Conservation (phyloP, 192 early-diverging fungal genomes). For the Coemansia aciculifera region DNA sequence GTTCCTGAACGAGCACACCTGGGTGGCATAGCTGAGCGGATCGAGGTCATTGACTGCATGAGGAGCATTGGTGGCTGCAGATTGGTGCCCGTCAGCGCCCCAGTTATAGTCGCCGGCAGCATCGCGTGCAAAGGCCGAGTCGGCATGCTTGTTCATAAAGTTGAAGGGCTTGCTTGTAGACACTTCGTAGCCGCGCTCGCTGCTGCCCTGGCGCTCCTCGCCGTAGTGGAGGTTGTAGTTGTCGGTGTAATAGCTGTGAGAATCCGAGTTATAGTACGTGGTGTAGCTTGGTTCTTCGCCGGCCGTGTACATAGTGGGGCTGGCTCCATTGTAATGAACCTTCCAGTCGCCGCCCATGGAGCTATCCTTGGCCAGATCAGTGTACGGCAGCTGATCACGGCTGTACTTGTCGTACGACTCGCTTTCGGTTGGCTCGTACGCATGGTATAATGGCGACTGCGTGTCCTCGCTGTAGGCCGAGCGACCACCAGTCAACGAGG, state of each 20-base stretch:
- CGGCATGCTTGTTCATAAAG: conserved; percentile 43
- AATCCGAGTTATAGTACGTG: conserved; percentile 14
- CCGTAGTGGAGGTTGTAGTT: conserved; percentile 5
- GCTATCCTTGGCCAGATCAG: conserved; percentile 13
- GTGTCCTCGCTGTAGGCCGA: conserved; percentile 14
- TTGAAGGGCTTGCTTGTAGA: conserved; percentile 33
- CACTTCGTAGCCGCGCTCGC: conserved; percentile 9
- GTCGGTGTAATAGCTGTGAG: conserved; percentile 8
- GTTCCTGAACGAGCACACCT: conserved; percentile 33
- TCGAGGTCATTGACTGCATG: conserved; percentile 51
- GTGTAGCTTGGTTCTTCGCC: conserved; percentile 18
- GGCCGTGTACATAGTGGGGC: conserved; percentile 28
- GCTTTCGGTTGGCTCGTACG: conserved; percentile 14
- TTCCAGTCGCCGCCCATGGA: conserved; percentile 21
- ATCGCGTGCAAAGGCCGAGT: conserved; percentile 38
- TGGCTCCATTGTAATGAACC: conserved; percentile 25
- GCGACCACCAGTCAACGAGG: conserved; percentile 11
- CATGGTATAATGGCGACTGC: conserved; percentile 18
- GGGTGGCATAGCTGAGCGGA: conserved; percentile 50
- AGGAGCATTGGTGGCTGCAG: conserved; percentile 3
- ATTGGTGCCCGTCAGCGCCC: not conserved
- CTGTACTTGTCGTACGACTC: conserved; percentile 6
- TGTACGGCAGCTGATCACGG: conserved; percentile 5
- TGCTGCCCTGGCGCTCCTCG: conserved; percentile 9
- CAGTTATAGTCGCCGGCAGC: conserved; percentile 17